phyloP scores from a whole-genome alignment of 192 early-diverging fungal species.

The Coemansia sp. region DNA sequence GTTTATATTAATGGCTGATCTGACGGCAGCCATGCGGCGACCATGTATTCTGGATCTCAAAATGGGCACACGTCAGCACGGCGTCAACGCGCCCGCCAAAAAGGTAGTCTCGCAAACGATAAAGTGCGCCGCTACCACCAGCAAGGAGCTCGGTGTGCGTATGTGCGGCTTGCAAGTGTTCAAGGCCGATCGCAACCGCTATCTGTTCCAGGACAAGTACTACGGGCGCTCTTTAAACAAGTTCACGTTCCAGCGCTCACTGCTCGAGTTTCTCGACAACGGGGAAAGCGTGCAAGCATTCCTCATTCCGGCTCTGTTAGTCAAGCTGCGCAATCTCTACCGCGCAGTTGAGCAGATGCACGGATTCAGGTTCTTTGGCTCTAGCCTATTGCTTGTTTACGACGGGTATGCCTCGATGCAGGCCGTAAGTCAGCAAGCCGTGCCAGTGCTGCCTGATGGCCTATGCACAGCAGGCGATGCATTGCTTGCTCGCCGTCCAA shows the following conservation, averaged over 20 bases:
- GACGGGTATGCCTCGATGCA: conserved; percentile 64
- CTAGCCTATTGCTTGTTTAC: conserved; percentile 87
- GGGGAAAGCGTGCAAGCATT: conserved; percentile 70
- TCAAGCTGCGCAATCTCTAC: conserved; percentile 72
- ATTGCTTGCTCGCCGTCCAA: conserved; percentile 13
- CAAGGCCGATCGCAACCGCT: conserved; percentile 68
- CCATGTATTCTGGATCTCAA: conserved; percentile 98
- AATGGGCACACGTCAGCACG: conserved; percentile 98
- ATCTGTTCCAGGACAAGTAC: conserved; percentile 93
- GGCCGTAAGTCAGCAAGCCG: conserved; percentile 2
- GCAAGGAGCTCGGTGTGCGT: conserved; percentile 64
- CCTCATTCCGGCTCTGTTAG: conserved; percentile 80
- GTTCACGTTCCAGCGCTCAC: conserved; percentile 72
- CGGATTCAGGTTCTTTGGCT: conserved; percentile 89
- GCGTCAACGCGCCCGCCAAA: conserved; percentile 77
- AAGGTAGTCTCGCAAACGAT: conserved; percentile 86
- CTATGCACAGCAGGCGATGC: background rate
- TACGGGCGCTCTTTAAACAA: conserved; percentile 83
- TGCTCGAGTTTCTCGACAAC: conserved; percentile 85
- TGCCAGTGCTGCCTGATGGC: conserved; percentile 12
- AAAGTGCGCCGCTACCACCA: conserved; percentile 81
- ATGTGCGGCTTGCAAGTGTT: conserved; percentile 99
- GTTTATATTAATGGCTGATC: conserved; percentile 92
- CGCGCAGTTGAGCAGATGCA: conserved; percentile 72
- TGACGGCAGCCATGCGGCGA: conserved; percentile 82